These are phyloP conservation scores for Lophiotrema nucula DNA, from an alignment of 495 filamentous ascomycete genomes.

Conservation along the genomic window DNA sequence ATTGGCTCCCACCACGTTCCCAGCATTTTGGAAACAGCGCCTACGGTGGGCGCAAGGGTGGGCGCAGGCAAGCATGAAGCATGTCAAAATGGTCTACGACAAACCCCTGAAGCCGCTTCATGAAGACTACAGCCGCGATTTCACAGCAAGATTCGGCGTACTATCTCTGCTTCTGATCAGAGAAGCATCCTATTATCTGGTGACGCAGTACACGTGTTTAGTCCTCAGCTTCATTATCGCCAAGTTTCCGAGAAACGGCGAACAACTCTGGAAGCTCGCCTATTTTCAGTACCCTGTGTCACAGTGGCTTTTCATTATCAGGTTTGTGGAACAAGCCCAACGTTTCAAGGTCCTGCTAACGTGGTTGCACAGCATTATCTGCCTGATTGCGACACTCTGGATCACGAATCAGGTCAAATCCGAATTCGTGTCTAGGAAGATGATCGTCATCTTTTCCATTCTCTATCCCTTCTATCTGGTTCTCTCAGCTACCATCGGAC, in stretches of 20 bases:
- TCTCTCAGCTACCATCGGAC: slow-evolving; percentile 37
- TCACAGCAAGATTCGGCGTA: slow-evolving; percentile 37
- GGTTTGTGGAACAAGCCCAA: slow-evolving; percentile 24
- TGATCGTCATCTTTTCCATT: slow-evolving; percentile 37
- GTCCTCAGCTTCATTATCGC: slow-evolving; percentile 38
- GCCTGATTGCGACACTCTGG: slow-evolving; percentile 37
- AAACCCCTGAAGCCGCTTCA: slow-evolving; percentile 28
- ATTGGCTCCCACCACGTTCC: slow-evolving; percentile 38
- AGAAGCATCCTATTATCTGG: slow-evolving; percentile 41
- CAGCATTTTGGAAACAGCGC: slow-evolving; percentile 44
- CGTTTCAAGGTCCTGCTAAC: slow-evolving; percentile 2
- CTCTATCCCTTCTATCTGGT: slow-evolving; percentile 39
- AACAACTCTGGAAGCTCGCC: slow-evolving; percentile 33
- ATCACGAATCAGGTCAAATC: slow-evolving; percentile 39
- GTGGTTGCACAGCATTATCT: slow-evolving; percentile 26
- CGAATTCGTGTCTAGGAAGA: slow-evolving; percentile 35
- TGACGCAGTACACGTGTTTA: slow-evolving; percentile 41
- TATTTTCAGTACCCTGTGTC: slow-evolving; percentile 43
- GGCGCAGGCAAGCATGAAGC: slow-evolving; percentile 39
- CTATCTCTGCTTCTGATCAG: slow-evolving; percentile 40
- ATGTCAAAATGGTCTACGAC: slow-evolving; percentile 36
- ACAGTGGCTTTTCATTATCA: slow-evolving; percentile 45
- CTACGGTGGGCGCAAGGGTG: slow-evolving; percentile 44
- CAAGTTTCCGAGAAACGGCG: slow-evolving; percentile 35
- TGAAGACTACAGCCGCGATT: slow-evolving; percentile 16